Percentiles rank a stretch among this genome's conserved stretches.
Evolutionary conservation across 768 basidiomycete species (phyloP).

Genomic region (Lactarius hengduanensis): DNA sequence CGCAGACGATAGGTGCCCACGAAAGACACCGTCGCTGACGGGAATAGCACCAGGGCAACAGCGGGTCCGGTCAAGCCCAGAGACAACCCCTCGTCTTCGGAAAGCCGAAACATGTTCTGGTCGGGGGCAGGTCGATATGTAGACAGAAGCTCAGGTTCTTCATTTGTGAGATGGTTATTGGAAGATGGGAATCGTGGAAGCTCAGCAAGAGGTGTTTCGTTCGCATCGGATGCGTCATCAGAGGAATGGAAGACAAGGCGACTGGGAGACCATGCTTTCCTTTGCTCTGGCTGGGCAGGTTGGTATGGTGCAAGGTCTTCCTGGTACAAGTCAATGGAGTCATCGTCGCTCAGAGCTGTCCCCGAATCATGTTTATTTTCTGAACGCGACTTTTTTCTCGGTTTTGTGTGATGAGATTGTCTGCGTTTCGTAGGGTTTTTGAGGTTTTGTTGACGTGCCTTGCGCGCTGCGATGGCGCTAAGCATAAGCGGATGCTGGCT

Average conservation of each 20-base stretch:
- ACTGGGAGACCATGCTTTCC: conserved; percentile 61
- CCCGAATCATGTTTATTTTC: conserved; percentile 31
- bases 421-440: conserved; percentile 48
- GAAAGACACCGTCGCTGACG: conserved; percentile 58
- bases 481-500: conserved; percentile 45
- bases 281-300: conserved; percentile 5
- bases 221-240: conserved; percentile 30
- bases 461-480: conserved; percentile 72
- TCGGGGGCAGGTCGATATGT: conserved; percentile 49
- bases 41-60: conserved; percentile 45
- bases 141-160: conserved; percentile 38
- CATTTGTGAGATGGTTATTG: conserved; percentile 5
- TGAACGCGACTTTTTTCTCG: conserved; percentile 34
- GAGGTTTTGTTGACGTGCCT: conserved; percentile 44
- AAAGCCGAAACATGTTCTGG: conserved; percentile 48
- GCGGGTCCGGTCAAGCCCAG: conserved; percentile 36
- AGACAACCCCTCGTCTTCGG: conserved; percentile 39
- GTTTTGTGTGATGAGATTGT: conserved; percentile 30
- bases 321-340: conserved; percentile 36
- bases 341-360: conserved; percentile 20
- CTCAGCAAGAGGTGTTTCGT: conserved; percentile 37
- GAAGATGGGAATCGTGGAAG: conserved; percentile 19
- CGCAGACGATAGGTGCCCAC: conserved; percentile 63
- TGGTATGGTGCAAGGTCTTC: not conserved
- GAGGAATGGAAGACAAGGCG: conserved; percentile 37